Conservation (phyloP, 257 asterid species). For the Nyctanthes arbortristis region DNA sequence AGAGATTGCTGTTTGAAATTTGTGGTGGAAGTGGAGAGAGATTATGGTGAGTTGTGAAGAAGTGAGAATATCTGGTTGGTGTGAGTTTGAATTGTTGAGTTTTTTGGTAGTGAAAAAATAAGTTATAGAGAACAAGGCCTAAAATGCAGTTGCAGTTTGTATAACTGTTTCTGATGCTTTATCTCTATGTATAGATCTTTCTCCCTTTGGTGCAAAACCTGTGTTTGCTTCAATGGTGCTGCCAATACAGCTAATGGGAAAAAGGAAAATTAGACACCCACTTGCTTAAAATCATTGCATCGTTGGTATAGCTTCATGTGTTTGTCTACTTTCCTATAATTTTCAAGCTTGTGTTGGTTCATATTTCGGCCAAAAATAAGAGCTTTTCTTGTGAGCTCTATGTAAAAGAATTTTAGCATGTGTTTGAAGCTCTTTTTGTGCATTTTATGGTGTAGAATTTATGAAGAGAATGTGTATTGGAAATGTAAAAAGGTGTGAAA, state of each 20-base stretch:
- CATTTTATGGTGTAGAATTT: too few species aligned
- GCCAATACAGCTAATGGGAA: neutral
- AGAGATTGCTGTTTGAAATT: too few species aligned
- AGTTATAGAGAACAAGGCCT: too few species aligned
- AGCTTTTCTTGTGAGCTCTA: too few species aligned
- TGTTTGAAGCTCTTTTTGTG: too few species aligned
- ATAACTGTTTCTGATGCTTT: constrained; percentile 1
- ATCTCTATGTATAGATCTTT: neutral
- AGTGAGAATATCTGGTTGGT: too few species aligned
- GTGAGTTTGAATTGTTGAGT: too few species aligned
- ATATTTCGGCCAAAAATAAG: neutral
- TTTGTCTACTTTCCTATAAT: constrained; percentile 5
- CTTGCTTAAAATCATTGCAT: neutral
- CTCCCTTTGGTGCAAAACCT: neutral
- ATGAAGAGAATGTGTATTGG: neutral
- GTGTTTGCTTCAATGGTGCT: constrained; percentile 16
- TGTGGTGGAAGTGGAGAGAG: too few species aligned
- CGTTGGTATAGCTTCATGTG: neutral
- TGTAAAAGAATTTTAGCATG: too few species aligned
- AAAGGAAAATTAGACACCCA: neutral
- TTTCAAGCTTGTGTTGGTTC: constrained; percentile 19
- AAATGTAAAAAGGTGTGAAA: too few species aligned
- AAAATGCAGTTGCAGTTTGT: neutral
- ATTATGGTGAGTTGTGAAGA: too few species aligned
- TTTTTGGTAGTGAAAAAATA: too few species aligned